Evolutionary conservation across 768 basidiomycete species (phyloP), one percentile per base, ranked within the genome.

Genomic region (Agrocybe chaxingu): DNA sequence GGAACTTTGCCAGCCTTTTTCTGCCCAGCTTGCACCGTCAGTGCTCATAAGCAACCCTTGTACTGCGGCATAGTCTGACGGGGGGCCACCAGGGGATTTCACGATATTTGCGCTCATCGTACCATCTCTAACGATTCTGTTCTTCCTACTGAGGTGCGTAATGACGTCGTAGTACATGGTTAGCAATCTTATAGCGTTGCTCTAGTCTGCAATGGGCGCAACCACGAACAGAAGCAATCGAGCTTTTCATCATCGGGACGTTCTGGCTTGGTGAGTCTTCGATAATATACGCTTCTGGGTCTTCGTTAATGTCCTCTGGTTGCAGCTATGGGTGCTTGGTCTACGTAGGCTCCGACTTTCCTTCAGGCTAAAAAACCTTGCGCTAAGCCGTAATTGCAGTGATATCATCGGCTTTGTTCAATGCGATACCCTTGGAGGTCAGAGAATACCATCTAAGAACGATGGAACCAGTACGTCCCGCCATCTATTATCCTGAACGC

Each of bases 291-390:
- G 29, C 54, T 53, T 36, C 16, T 51, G 24, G 24, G 37, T 37
- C 42, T 45, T 31, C 13, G 18, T 51, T 57, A 31, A 39, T 49
- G 32, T 47, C 39, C 36, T 50, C 18, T 52, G 41, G 47, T 56
- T 33, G 48, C 60, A 89, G 89, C 83, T 18, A 79, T 87, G 81
- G 88, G 76, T 31, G 80, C 89, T 12, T 91, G 88, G 87, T 70
- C 86, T 18, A 75, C 76, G 87, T 89, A 65, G 65, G 81, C 57
- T 50, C 38, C 12, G 41, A 31, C 42, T 44, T 36, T 33, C 34
- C 38, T 35, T 8, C 18, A 24, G n/a, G 10, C 12, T 13, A 45
- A 18, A 7, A 11, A 11, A 8, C 12, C 24, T 36, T 47, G 46
- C 47, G 5, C 45, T 19, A 18, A 16, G 41, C 35, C 38, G 41